phyloP scores from a whole-genome alignment of 2,329 filamentous ascomycete genomes.

The Aureobasidium pullulans region DNA sequence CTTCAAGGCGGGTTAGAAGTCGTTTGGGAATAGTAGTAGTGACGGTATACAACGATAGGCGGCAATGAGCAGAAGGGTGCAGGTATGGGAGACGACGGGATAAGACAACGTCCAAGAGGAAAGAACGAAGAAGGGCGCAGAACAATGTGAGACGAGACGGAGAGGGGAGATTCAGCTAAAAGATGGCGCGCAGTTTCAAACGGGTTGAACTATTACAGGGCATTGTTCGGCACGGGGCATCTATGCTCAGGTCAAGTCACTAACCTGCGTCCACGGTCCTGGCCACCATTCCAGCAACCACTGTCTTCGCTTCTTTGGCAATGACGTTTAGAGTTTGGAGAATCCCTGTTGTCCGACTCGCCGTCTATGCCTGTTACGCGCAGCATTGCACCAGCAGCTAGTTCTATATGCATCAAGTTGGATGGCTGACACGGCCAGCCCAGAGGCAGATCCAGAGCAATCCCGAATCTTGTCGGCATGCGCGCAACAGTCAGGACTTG shows the following conservation, averaged over 20 bases:
- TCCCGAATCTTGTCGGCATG: not conserved
- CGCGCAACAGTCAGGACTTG: not conserved
- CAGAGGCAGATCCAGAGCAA: not conserved
- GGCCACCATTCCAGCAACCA: not conserved
- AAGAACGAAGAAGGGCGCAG: not conserved
- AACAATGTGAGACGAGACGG: not conserved
- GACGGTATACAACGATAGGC: not conserved
- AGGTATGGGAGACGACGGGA: not conserved
- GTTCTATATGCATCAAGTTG: not conserved
- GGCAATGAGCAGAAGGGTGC: not conserved
- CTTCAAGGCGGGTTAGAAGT: not conserved
- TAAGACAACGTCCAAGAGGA: not conserved
- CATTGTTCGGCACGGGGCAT: not conserved
- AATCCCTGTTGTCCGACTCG: not conserved
- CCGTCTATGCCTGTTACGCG: not conserved
- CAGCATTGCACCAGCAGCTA: not conserved
- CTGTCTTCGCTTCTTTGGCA: not conserved
- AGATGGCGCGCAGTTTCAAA: slow-evolving; percentile 7
- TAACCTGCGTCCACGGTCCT: not conserved
- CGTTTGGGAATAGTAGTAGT: not conserved
- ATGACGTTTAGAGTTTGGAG: slow-evolving; percentile 1
- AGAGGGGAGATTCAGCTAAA: slow-evolving; percentile 8
- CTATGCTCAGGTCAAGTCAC: too few relatives aligned
- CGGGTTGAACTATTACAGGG: not conserved
- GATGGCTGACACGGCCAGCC: not conserved